Percentiles rank a stretch among this genome's conserved stretches.
Evolutionary conservation across 345 rosid species (phyloP).

Genomic region (Trapa bicornis): DNA sequence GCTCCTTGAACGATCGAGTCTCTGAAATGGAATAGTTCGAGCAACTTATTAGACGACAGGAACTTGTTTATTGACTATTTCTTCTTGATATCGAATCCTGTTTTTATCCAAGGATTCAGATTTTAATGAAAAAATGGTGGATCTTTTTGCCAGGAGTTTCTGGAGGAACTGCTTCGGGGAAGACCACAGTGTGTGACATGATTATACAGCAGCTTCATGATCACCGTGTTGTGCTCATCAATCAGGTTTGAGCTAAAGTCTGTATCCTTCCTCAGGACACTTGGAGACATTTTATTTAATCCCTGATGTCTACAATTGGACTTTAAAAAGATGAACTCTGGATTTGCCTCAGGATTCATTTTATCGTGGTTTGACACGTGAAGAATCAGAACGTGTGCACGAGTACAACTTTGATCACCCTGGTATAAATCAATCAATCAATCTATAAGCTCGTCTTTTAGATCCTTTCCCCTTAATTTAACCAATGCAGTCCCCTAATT

Average conservation of each 20-base stretch:
- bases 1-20: neutral
- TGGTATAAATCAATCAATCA: slow-evolving; percentile 26
- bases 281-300: neutral
- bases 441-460: neutral
- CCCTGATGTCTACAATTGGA: neutral
- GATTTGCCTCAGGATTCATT: slow-evolving; percentile 49
- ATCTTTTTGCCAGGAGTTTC: slow-evolving; percentile 55
- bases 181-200: slow-evolving; percentile 98
- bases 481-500: neutral
- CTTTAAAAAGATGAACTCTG: neutral
- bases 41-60: too few relatives aligned
- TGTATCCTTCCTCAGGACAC: neutral
- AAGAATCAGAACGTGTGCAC: slow-evolving; percentile 62
- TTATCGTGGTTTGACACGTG: slow-evolving; percentile 82
- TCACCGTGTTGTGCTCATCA: slow-evolving; percentile 91
- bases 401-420: slow-evolving; percentile 99
- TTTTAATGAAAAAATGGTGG: slow-evolving; percentile 5
- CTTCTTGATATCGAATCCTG: too few relatives aligned
- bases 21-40: too few relatives aligned
- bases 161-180: slow-evolving; percentile 99
- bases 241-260: slow-evolving; percentile 41
- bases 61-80: too few relatives aligned
- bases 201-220: slow-evolving; percentile 97
- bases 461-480: neutral
- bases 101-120: neutral